A percentile compares a stretch with the other conserved stretches of the same genome.
Evolutionary conservation across 208 protist genomes (phyloP).

Genomic region (Leishmania aethiopica): DNA sequence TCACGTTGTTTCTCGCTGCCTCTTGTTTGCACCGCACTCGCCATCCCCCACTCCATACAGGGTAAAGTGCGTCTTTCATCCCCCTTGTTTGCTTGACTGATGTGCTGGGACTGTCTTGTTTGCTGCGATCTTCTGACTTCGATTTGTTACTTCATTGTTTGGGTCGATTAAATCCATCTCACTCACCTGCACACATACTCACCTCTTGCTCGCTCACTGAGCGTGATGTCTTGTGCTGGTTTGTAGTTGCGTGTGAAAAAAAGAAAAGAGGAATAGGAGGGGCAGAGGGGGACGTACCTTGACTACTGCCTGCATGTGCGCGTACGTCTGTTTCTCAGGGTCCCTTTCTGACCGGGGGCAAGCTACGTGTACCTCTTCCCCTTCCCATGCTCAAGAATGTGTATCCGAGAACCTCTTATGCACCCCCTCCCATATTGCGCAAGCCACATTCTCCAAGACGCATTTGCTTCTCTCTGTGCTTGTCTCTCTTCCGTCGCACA

Average conservation of each 20-base stretch:
- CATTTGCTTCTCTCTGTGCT: neutral
- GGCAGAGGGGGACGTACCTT: neutral
- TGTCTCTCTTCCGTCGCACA: neutral
- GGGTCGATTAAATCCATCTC: neutral
- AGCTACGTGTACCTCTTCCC: neutral
- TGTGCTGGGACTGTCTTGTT: neutral
- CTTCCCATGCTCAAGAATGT: neutral
- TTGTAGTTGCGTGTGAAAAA: neutral
- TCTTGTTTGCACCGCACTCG: neutral
- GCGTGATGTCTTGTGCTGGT: neutral
- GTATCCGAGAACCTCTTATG: neutral
- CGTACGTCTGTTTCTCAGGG: neutral
- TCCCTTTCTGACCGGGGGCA: neutral
- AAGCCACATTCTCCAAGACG: neutral
- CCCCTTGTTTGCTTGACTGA: neutral
- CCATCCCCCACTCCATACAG: neutral
- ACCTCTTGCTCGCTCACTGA: neutral
- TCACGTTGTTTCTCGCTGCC: neutral
- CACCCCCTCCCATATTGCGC: neutral
- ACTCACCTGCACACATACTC: neutral
- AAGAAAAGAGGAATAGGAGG: neutral
- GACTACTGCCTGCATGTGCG: neutral
- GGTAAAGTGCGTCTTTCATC: neutral
- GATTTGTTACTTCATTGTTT: neutral
- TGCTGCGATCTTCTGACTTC: neutral